Evolutionary conservation across 139 green algal genomes (phyloP).

Genomic region (Haematococcus sp.): DNA sequence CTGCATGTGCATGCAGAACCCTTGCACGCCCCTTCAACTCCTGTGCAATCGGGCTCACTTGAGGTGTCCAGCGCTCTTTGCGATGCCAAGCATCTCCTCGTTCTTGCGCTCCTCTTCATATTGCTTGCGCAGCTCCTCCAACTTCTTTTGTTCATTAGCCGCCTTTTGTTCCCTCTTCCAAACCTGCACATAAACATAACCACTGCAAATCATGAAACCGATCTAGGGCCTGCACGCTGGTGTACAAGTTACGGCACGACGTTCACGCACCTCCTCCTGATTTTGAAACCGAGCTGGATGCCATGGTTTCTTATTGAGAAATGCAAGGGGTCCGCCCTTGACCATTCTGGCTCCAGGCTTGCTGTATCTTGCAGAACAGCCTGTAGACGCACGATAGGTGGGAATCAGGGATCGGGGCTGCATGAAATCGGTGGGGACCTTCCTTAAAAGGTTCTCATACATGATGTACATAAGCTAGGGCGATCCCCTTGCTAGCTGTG

Average conservation of each 20-base stretch:
- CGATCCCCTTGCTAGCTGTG: no score
- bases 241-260: not conserved
- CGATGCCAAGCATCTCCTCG: conserved; percentile 73
- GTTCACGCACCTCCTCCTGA: conserved; percentile 58
- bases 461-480: not conserved
- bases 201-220: not conserved
- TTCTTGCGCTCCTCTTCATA: conserved; percentile 80
- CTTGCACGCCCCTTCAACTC: not conserved
- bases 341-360: conserved; percentile 21
- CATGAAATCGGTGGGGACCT: no score
- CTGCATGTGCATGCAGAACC: not conserved
- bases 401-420: no score
- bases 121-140: conserved; percentile 86
- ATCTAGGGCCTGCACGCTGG: not conserved
- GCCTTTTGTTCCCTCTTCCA: conserved; percentile 90
- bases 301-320: conserved; percentile 94
- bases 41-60: not conserved
- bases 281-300: conserved; percentile 60
- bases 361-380: no score
- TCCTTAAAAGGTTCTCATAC: no score
- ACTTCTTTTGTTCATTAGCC: conserved; percentile 73
- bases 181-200: conserved; percentile 28
- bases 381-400: no score
- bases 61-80: conserved; percentile 44
- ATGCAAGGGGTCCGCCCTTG: conserved; percentile 51